Evolutionary conservation across 805 yeast species (phyloP), one percentile per base, ranked within the genome.

Genomic region (Cyberlindnera saturnus): DNA sequence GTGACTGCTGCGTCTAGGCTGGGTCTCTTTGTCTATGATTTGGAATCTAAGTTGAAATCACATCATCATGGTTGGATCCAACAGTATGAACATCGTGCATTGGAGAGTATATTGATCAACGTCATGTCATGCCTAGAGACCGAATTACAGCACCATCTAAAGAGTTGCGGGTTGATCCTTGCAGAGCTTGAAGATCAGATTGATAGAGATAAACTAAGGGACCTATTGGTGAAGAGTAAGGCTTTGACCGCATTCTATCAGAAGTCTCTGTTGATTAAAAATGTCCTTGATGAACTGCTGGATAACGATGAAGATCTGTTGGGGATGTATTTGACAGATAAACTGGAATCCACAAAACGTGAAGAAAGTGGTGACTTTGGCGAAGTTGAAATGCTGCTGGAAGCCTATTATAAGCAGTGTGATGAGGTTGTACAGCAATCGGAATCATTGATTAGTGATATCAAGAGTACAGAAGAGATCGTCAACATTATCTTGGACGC

Each of bases 391-490:
- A 83, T 89, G 82, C 69, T 90, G 39, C 61, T 90, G 17, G 97
- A 90, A 58, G 79, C 96, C 0, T 90, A 90, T 64, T 89, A 86
- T 63, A 83, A 85, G 46, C 96, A 89, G 54, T 83, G 91, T 59
- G 96, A 90, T 58, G 97, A 90, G 65, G 81, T 85, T 52, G 96
- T 89, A 6, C 97, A 90, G 62, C 91, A 86, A 53, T 82, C 95
- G 0, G 95, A 86, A 36, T 82, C 91, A 4, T 66, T 89, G 43
- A 77, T 86, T 17, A 81, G 81, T 52, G 95, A 90, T 58, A 87
- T 90, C 53, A 81, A 80, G 57, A 86, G 93, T 14, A 90, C 97
- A 0, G 96, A 89, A 59, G 97, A 90, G 56, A 86, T 90, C 58
- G 90, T 87, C 46, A 89, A 89, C 58, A 89, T 90, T 55, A 89